phyloP scores from a whole-genome alignment of 805 yeast species.

The Metschnikowia rubicola region DNA sequence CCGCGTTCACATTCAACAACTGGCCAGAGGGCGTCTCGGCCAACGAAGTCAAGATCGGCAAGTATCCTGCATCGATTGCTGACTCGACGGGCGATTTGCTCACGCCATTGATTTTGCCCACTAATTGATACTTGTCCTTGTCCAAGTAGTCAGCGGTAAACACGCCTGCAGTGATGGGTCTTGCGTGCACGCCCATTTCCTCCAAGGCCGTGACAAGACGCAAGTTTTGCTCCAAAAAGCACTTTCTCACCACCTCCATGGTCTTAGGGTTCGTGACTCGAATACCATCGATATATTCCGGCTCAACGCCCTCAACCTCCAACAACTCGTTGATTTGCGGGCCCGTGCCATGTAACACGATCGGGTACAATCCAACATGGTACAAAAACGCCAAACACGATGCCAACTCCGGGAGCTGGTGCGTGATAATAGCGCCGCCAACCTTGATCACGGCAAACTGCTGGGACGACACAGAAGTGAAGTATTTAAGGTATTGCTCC shows the following conservation, averaged over 20 bases:
- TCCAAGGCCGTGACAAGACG: slow-evolving; percentile 94
- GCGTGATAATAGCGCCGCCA: slow-evolving; percentile 98
- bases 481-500: slow-evolving; percentile 93
- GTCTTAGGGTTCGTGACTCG: slow-evolving; percentile 92
- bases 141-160: slow-evolving; percentile 91
- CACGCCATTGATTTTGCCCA: slow-evolving; percentile 84
- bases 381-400: slow-evolving; percentile 93
- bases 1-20: slow-evolving; percentile 95
- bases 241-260: slow-evolving; percentile 92
- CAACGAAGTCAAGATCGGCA: slow-evolving; percentile 92
- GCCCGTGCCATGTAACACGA: slow-evolving; percentile 97
- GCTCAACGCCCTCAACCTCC: slow-evolving; percentile 92
- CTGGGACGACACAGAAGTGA: slow-evolving; percentile 93
- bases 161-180: slow-evolving; percentile 98
- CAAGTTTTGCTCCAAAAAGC: slow-evolving; percentile 93
- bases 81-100: slow-evolving; percentile 90
- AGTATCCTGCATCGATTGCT: slow-evolving; percentile 90
- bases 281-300: slow-evolving; percentile 93
- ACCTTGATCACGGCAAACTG: slow-evolving; percentile 98
- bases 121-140: slow-evolving; percentile 84
- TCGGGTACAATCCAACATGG: slow-evolving; percentile 96
- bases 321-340: slow-evolving; percentile 95
- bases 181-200: slow-evolving; percentile 93
- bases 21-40: slow-evolving; percentile 98
- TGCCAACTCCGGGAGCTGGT: slow-evolving; percentile 88